A percentile compares a stretch with the other conserved stretches of the same genome.
Conservation (phyloP, 2,329 filamentous ascomycete species). For the Chaetothyriales sp. region DNA sequence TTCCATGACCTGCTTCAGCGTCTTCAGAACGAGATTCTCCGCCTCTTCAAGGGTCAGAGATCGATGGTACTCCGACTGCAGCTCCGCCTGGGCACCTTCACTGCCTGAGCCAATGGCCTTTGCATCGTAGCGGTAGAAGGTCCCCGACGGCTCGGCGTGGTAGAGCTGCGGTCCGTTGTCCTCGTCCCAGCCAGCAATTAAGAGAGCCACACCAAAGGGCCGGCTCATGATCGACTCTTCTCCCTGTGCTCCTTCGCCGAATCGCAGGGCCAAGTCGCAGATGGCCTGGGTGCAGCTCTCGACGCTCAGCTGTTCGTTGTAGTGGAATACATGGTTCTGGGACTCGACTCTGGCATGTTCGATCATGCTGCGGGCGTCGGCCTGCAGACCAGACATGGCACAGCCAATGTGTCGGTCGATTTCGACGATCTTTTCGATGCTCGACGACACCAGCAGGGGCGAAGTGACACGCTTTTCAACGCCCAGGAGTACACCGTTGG, state of each 20-base stretch:
- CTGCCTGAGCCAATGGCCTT: constrained; percentile 97
- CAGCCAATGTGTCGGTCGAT: constrained; percentile 98
- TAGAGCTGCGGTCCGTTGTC: constrained; percentile 62
- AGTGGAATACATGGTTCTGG: constrained; percentile 96
- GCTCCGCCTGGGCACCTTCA: constrained; percentile 90
- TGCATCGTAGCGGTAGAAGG: constrained; percentile 97
- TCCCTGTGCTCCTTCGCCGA: constrained; percentile 92
- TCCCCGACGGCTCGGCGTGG: constrained; percentile 93
- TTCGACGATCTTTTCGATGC: constrained; percentile 98
- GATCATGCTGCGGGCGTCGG: constrained; percentile 92
- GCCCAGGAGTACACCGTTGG: constrained; percentile 86
- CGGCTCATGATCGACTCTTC: constrained; percentile 98
- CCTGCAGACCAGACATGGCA: constrained; percentile 96
- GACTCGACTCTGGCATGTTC: constrained; percentile 96
- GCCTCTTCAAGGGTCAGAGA: constrained; percentile 86
- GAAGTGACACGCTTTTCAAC: constrained; percentile 99
- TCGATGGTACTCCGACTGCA: constrained; percentile 98
- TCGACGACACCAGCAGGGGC: constrained; percentile 90
- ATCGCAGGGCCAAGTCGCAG: constrained; percentile 88
- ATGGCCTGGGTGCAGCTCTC: constrained; percentile 99
- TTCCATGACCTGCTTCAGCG: constrained; percentile 99
- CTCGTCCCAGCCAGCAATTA: constrained; percentile 96
- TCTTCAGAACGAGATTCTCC: constrained; percentile 91
- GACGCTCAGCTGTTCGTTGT: constrained; percentile 83
- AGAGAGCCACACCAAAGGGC: constrained; percentile 87